Base-by-base conservation (phyloP, 202 grass and related monocot genomes). In the Bolboschoenoplectus hybrid region DNA sequence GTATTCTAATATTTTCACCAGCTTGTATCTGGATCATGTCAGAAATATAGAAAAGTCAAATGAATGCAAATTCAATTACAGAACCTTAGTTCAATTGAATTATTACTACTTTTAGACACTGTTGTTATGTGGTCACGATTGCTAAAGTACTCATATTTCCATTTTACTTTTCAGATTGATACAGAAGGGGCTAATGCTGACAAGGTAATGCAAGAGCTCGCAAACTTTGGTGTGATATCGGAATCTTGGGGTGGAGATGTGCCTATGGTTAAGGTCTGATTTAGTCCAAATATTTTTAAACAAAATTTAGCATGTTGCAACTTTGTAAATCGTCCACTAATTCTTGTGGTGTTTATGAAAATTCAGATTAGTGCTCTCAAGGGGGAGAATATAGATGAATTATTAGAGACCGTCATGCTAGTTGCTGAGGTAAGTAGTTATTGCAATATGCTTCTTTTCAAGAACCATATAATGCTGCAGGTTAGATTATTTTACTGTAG, bases 331-430 rank as follows among this genome's bases (percentile, higher is more conserved):
- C 80, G 67, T 86, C 86, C 67, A 61, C 26, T 83, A 68, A 87
- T 84, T 93, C 49, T 78, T 74, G 67, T 57, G 47, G 57, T 84
- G 75, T 81, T 82, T 63, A 71, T 46, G 78, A 12, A 64, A 73
- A 39, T 53, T 87, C 90, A 98, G 96, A 92, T 95, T 83, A 98
- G 93, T 86, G 96, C 96, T 91, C 91, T 98, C 90, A 94, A 91
- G 86, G 96, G 96, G 78, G 93, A 92, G 68, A 94, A 95, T 74
- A 87, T 98, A 58, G 91, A 95, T 10, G 96, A 98, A 88, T 84
- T 98, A 80, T 91, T 98, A 84, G 96, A 95, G 85, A 95, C 93
- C 53, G 87, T 95, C 74, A 95, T 98, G 93, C 96, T 98, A 89
- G 90, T 98, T 68, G 93, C 93, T 6, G 96, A 98, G 96, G 96